Percentiles rank a stretch among this genome's conserved stretches.
Conservation (phyloP, 768 basidiomycete genomes). For the Hydnomerulius pinastri region DNA sequence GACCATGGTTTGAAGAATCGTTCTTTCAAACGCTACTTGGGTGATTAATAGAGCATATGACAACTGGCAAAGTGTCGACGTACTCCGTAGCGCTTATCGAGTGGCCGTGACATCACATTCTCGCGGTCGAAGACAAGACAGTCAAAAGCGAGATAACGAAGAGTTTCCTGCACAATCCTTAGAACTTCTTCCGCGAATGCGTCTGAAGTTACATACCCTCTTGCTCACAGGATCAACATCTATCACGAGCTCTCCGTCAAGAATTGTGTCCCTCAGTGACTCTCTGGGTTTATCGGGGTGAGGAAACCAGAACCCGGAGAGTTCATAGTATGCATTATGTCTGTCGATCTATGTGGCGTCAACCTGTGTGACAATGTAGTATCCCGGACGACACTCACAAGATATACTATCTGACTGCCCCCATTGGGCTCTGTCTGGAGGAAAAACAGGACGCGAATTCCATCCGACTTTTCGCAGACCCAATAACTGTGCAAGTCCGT, state of each 20-base stretch:
- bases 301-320: slow-evolving; percentile 84
- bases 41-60: slow-evolving; percentile 6
- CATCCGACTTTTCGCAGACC: slow-evolving; percentile 99
- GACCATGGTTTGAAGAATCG: slow-evolving; percentile 85
- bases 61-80: slow-evolving; percentile 25
- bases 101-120: slow-evolving; percentile 81
- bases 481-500: slow-evolving; percentile 68
- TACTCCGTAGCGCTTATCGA: slow-evolving; percentile 91
- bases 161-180: slow-evolving; percentile 57
- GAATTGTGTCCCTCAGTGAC: slow-evolving; percentile 74
- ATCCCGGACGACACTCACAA: slow-evolving; percentile 53
- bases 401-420: slow-evolving; percentile 63
- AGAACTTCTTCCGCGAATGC: background rate
- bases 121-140: slow-evolving; percentile 84
- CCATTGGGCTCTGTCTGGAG: slow-evolving; percentile 59
- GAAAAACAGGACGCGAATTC: slow-evolving; percentile 85
- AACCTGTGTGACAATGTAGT: background rate
- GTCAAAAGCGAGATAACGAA: slow-evolving; percentile 89
- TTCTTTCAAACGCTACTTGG: slow-evolving; percentile 52
- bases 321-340: slow-evolving; percentile 80
- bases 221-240: slow-evolving; percentile 81
- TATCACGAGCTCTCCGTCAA: slow-evolving; percentile 94
- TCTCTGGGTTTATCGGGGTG: slow-evolving; percentile 72
- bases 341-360: slow-evolving; percentile 77
- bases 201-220: slow-evolving; percentile 46